Conservation (phyloP, 257 asterid genomes). For the Apocynum venetum region DNA sequence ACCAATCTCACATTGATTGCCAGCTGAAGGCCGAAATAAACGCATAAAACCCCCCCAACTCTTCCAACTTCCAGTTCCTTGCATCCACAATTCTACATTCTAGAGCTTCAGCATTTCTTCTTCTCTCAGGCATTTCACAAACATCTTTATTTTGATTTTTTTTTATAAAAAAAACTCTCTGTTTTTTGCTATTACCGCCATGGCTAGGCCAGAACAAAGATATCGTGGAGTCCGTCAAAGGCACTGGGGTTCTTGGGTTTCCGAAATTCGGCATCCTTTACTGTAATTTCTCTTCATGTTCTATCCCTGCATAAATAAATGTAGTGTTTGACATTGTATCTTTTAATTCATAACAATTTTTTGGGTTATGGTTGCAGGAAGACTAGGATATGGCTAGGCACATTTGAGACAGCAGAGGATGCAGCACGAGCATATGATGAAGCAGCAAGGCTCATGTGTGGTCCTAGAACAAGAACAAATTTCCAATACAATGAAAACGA, state of each 20-base stretch:
- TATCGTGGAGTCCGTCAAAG: constrained; percentile 81
- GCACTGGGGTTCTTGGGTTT: constrained; percentile 90
- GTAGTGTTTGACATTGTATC: neutral
- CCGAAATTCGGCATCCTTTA: constrained; percentile 81
- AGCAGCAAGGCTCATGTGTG: constrained; percentile 74
- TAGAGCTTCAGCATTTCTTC: neutral
- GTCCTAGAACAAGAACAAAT: constrained; percentile 59
- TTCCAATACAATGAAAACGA: constrained; percentile 41
- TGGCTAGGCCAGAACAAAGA: constrained; percentile 57
- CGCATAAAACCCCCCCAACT: constrained; percentile 44
- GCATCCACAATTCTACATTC: neutral
- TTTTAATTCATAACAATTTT: no score
- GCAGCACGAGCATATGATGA: constrained; percentile 83
- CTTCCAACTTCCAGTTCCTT: constrained; percentile 5
- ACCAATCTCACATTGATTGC: constrained; percentile 35
- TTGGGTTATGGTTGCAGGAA: constrained; percentile 34
- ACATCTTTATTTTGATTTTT: neutral
- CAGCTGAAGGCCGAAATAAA: constrained; percentile 55
- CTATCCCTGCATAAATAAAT: neutral
- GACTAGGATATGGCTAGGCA: constrained; percentile 75
- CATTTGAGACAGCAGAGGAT: constrained; percentile 74
- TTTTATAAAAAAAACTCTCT: neutral
- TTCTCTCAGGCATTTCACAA: constrained; percentile 8
- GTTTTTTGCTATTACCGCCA: constrained; percentile 1
- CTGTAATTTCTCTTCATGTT: constrained; percentile 32